Base-by-base conservation (phyloP, 495 filamentous ascomycete species). In the Oidiodendron maius region DNA sequence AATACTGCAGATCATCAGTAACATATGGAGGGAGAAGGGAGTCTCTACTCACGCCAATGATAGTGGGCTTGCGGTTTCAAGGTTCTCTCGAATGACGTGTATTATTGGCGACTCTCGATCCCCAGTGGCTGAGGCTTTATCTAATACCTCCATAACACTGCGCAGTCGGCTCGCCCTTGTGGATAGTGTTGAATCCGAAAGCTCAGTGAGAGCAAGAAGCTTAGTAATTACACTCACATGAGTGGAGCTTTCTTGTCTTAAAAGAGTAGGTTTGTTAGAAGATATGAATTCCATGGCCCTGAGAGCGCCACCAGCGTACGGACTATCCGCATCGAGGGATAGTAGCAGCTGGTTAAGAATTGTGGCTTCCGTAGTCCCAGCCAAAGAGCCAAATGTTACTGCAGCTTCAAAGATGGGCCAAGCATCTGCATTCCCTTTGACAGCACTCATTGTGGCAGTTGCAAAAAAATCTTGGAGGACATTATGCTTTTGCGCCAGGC, bases 201-300 rank as follows among this genome's bases (percentile, higher is more conserved):
- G 50, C 50, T 76, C 72, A 8, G 66, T 69, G 12, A 77, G 34
- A 2, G 65, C 64, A 1, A 78, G 53, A 0, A 78, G 58, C 10
- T 57, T 66, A 0, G 70, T 64, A 21, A 75, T 62, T 5, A 77
- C 50, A 2, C 40, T 51, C 21, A 76, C 62, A 48, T 72, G 67
- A 4, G 57, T 38, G 18, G 56, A 61, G 0, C 63, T 48, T 15
- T 70, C 60, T 13, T 61, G 48, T 0, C 58, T 40, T 3, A 73
- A 46, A 3, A 73, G 23, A 12, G 55, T 57, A 10, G 67, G 64
- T 12, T 55, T 60, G 39, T 64, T 64, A 3, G 60, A 55, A 0
- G 63, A 55, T 35, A 75, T 56, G 4, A 71, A 15, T 15, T 70
- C 67, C n/a, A 77, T 40, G 3, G 64, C 67, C 11, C 46, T 56